Evolutionary conservation across 2,329 filamentous ascomycete genomes (phyloP), one percentile per base, ranked within the genome.

Genomic region (Exophiala lecanii-corni): DNA sequence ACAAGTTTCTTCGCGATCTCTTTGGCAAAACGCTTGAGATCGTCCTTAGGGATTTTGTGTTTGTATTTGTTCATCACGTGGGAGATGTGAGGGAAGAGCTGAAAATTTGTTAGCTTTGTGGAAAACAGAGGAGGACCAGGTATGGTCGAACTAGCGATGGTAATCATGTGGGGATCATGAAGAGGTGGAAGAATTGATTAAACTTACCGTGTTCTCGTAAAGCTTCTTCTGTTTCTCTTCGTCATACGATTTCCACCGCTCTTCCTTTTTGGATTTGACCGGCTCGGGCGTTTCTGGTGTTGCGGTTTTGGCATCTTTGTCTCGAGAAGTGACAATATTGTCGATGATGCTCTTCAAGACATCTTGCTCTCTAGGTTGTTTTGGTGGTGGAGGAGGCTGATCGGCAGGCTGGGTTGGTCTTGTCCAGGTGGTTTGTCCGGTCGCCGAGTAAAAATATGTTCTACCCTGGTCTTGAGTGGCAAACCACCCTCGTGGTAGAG

Each of bases 211-310:
- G 60, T 89, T 89, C 64, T 96, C 89, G 58, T 96, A 97, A 2
- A 95, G 74, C 69, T 88, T 95, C 78, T 89, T 94, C 66, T 92
- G 87, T 67, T 96, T 96, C 53, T 96, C 89, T 54, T 72, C 62
- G 41, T 66, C 63, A 46, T 70, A 69, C 39, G 67, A 72, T 58
- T 70, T 74, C 55, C 72, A 73, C 36, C 73, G 73, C 32, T 72
- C 71, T 47, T 63, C 62, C 47, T 63, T 68, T 50, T 61, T 64
- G 23, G 66, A 65, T 19, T 83, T 76, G 34, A 73, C 73, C 9
- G 78, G 73, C 47, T 81, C 78, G 1, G 85, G 82, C 1, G 85
- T 87, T 10, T 78, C 78, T 0, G 80, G 77, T 2, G 78, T 75
- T 12, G 72, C 72, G 4, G 66, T 67, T 49, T 72, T 73, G 16